These are phyloP conservation scores for Thalassiosira allenii DNA, from an alignment of 352 stramenopile genomes.

Conservation along the genomic window DNA sequence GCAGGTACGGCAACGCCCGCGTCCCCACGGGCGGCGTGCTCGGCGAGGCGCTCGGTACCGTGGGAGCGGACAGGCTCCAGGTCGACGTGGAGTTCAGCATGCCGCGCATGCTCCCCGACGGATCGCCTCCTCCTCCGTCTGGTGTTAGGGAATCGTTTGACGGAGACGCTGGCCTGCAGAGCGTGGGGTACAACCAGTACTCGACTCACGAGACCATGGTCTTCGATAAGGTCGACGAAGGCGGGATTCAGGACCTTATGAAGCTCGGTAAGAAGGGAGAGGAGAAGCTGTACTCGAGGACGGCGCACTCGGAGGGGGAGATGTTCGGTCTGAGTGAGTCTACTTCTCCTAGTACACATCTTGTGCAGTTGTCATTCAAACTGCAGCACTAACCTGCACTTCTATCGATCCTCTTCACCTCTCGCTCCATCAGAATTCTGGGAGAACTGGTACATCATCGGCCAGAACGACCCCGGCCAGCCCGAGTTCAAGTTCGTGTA, in stretches of 20 bases:
- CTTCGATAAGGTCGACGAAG: slow-evolving; percentile 64
- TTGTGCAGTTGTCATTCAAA: slow-evolving; percentile 9
- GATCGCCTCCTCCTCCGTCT: slow-evolving; percentile 71
- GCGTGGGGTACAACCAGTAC: slow-evolving; percentile 83
- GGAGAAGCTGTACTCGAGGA: slow-evolving; percentile 74
- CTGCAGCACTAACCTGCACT: too few species aligned
- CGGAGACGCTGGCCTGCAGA: slow-evolving; percentile 49
- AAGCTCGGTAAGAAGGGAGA: slow-evolving; percentile 44
- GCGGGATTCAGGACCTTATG: slow-evolving; percentile 16
- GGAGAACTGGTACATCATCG: slow-evolving; percentile 90
- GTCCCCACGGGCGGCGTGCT: slow-evolving; percentile 31
- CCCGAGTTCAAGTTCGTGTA: slow-evolving; percentile 89
- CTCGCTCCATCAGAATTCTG: slow-evolving; percentile 84
- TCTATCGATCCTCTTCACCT: not conserved
- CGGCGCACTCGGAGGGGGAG: slow-evolving; percentile 84
- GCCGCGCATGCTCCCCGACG: slow-evolving; percentile 81
- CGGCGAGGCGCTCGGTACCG: slow-evolving; percentile 5
- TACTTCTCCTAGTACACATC: not conserved
- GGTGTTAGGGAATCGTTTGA: slow-evolving; percentile 67
- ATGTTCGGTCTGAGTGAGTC: slow-evolving; percentile 88
- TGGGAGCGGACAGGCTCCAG: slow-evolving; percentile 66
- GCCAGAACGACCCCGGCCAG: slow-evolving; percentile 81
- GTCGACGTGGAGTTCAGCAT: slow-evolving; percentile 87
- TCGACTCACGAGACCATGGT: slow-evolving; percentile 85
- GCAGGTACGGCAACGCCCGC: slow-evolving; percentile 8